Conservation (phyloP, 495 filamentous ascomycete genomes). For the Xylaria flabelliformis region DNA sequence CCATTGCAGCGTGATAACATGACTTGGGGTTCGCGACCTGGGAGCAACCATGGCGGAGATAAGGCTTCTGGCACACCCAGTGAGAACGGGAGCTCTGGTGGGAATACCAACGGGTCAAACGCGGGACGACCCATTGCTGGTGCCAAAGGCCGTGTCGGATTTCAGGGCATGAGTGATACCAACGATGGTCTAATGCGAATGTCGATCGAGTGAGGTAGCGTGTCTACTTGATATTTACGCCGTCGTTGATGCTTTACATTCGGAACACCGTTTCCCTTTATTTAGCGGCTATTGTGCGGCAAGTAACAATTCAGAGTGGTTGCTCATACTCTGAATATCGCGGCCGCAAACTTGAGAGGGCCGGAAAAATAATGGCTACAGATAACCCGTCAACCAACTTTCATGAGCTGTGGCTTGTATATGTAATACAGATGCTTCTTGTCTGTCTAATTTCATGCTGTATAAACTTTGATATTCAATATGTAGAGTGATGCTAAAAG, state of each 20-base stretch:
- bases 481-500: neutral
- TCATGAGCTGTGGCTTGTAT: neutral
- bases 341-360: neutral
- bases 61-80: constrained; percentile 51
- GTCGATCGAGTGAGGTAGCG: constrained; percentile 76
- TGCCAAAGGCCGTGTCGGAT: constrained; percentile 67
- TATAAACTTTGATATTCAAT: neutral
- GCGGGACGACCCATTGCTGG: constrained; percentile 33
- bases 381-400: neutral
- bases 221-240: neutral
- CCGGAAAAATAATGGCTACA: neutral
- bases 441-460: neutral
- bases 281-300: neutral
- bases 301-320: neutral
- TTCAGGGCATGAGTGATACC: constrained; percentile 96
- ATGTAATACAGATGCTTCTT: neutral
- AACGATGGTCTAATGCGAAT: constrained; percentile 96
- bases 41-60: constrained; percentile 60
- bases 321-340: neutral
- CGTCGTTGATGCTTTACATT: neutral
- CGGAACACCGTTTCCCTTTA: neutral
- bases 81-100: constrained; percentile 47
- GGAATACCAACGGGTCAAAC: constrained; percentile 34
- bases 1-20: constrained; percentile 71
- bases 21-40: constrained; percentile 77